These are phyloP conservation scores for Forsythia viridissima DNA, from an alignment of 257 asterid species.

Conservation along the genomic window DNA sequence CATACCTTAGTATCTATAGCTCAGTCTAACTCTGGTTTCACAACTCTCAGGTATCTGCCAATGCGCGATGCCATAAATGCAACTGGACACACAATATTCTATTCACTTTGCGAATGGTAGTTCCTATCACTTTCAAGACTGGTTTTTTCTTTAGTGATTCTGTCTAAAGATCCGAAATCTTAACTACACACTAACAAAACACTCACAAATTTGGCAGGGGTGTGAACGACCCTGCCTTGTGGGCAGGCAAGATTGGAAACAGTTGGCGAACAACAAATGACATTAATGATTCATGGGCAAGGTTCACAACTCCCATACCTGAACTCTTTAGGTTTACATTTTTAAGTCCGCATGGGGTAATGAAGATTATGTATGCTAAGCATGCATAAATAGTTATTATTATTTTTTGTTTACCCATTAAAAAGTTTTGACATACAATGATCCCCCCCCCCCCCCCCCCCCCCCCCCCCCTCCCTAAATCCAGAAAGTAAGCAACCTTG, in stretches of 20 bases:
- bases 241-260: slow-evolving; percentile 90
- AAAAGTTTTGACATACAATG: not conserved
- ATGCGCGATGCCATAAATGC: slow-evolving; percentile 97
- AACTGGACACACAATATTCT: slow-evolving; percentile 82
- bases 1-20: slow-evolving; percentile 2
- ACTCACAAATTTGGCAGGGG: slow-evolving; percentile 60
- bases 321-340: not conserved
- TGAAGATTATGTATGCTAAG: not conserved
- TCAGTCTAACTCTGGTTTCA: slow-evolving; percentile 16
- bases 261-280: slow-evolving; percentile 98
- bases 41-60: slow-evolving; percentile 76
- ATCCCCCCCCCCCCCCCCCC: too few relatives aligned
- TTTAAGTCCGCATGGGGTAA: not conserved
- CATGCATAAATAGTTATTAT: not conserved
- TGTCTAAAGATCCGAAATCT: not conserved
- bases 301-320: slow-evolving; percentile 45
- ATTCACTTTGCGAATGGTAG: slow-evolving; percentile 94
- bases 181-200: not conserved
- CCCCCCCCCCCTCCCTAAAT: too few relatives aligned
- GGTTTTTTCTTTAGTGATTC: not conserved
- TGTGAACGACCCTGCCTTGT: slow-evolving; percentile 79
- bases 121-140: slow-evolving; percentile 5
- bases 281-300: slow-evolving; percentile 96
- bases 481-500: not conserved
- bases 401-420: not conserved